phyloP scores from a whole-genome alignment of 257 asterid species.

The Agastache rugosa region DNA sequence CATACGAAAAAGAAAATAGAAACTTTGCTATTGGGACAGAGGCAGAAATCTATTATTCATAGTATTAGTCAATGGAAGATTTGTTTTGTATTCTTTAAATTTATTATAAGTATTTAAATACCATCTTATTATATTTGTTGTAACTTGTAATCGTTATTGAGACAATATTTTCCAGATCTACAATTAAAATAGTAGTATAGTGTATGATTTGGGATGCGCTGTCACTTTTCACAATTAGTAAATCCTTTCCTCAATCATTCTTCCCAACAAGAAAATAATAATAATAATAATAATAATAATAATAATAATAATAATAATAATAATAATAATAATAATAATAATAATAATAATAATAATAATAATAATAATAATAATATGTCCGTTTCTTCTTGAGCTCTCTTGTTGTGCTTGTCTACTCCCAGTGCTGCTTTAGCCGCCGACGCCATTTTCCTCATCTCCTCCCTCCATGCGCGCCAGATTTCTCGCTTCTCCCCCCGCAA shows the following conservation, averaged over 20 bases:
- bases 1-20: too few species aligned
- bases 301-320: neutral
- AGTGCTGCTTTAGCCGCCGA: constrained; percentile 20
- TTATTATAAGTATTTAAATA: too few species aligned
- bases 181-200: neutral
- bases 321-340: neutral
- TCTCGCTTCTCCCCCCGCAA: neutral
- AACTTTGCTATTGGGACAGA: too few species aligned
- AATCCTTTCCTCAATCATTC: constrained; percentile 16
- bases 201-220: neutral
- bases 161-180: neutral
- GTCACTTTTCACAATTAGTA: neutral
- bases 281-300: neutral
- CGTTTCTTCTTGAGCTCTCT: constrained; percentile 21
- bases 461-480: neutral
- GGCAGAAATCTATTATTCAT: too few species aligned
- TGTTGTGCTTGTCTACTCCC: neutral
- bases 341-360: neutral
- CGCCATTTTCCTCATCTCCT: neutral
- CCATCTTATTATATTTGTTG: too few species aligned
- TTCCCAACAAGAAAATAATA: neutral
- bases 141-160: neutral
- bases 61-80: too few species aligned
- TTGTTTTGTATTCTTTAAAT: too few species aligned
- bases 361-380: neutral